These are phyloP conservation scores for Rhizomucor pusillus DNA, from an alignment of 371 early-diverging fungal genomes.

Conservation along the genomic window DNA sequence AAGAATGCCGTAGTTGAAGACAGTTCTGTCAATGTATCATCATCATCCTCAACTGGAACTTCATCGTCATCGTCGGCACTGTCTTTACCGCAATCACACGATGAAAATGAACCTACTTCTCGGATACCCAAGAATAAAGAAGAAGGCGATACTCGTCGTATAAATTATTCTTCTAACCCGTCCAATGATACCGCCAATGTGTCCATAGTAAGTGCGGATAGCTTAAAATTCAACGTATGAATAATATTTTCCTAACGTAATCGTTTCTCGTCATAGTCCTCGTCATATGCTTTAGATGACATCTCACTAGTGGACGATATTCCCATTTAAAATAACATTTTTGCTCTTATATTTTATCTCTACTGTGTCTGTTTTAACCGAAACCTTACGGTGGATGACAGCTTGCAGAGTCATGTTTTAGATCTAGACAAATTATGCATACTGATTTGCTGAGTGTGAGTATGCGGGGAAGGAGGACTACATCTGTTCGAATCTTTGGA, in stretches of 20 bases:
- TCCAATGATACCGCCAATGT: not conserved
- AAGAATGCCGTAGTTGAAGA: slow-evolving; percentile 5
- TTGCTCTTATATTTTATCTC: no score
- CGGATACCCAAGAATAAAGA: slow-evolving; percentile 2
- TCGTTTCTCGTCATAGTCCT: slow-evolving; percentile 1
- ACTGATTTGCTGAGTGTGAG: no score
- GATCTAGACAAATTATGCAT: no score
- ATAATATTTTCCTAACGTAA: not conserved
- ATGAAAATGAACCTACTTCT: not conserved
- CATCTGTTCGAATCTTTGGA: no score
- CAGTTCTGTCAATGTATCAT: slow-evolving; percentile 6
- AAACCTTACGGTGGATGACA: no score
- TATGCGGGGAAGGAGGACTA: no score
- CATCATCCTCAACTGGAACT: slow-evolving; percentile 13
- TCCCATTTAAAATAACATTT: not conserved
- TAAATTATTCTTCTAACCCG: no score
- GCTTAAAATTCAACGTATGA: not conserved
- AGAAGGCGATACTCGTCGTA: no score
- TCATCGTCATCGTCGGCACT: slow-evolving; percentile 14
- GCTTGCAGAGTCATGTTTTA: no score
- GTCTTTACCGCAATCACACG: slow-evolving; percentile 7
- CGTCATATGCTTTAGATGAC: slow-evolving; percentile 11
- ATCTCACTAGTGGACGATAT: slow-evolving; percentile 21
- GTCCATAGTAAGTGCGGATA: slow-evolving; percentile 10
- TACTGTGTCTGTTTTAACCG: no score